A percentile compares a stretch with the other conserved stretches of the same genome.
phyloP scores from a whole-genome alignment of 2,329 filamentous ascomycete genomes.

The Penicillium sp. region DNA sequence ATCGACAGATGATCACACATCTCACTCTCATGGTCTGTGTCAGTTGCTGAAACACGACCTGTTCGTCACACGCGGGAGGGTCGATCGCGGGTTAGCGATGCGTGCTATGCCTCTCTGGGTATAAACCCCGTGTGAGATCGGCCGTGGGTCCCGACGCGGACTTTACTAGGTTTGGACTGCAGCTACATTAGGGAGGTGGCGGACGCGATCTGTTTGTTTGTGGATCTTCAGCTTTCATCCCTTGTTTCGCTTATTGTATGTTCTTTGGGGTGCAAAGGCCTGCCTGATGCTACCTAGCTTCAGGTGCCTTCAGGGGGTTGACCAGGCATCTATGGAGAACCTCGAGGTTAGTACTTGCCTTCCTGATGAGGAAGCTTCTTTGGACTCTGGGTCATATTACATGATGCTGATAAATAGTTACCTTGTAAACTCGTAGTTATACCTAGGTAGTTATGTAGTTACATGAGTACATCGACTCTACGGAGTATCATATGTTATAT shows the following conservation, averaged over 20 bases:
- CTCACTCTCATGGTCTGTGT: slow-evolving; percentile 3
- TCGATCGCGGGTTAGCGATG: slow-evolving; percentile 11
- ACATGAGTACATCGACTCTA: too few species aligned
- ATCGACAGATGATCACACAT: slow-evolving; percentile 16
- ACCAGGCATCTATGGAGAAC: too few species aligned
- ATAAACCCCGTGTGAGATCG: slow-evolving; percentile 21
- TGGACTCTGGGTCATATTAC: too few species aligned
- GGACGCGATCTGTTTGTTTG: not conserved
- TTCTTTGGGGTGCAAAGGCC: too few species aligned
- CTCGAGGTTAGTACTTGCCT: too few species aligned
- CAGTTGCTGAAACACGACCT: slow-evolving; percentile 22
- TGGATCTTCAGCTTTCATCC: not conserved
- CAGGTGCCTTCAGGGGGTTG: too few species aligned
- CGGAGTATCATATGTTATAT: too few species aligned
- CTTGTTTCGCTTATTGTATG: not conserved
- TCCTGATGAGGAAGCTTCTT: too few species aligned
- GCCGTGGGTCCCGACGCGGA: not conserved
- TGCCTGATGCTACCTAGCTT: too few species aligned
- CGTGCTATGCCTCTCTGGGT: slow-evolving; percentile 6
- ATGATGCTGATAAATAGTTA: too few species aligned
- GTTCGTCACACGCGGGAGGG: slow-evolving; percentile 18
- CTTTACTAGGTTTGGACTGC: not conserved
- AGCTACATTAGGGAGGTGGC: not conserved
- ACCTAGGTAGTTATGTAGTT: too few species aligned
- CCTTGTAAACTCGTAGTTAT: too few species aligned